A percentile compares a stretch with the other conserved stretches of the same genome.
phyloP scores from a whole-genome alignment of 2,329 filamentous ascomycete species.

The Neophaeococcomyces aloes region DNA sequence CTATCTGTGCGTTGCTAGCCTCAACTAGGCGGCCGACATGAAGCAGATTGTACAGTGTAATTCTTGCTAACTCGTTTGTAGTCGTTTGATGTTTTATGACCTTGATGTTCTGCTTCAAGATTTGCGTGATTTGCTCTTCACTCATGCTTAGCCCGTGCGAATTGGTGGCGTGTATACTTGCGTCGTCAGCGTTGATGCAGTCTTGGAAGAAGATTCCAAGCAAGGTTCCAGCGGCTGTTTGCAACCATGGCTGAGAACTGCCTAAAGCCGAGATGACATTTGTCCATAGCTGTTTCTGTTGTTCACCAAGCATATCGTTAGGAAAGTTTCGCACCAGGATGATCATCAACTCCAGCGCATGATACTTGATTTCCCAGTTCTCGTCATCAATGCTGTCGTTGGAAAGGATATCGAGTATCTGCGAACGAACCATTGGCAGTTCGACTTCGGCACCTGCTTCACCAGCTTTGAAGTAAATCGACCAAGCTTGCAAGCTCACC shows the following conservation, averaged over 20 bases:
- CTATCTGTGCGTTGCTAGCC: conserved; percentile 44
- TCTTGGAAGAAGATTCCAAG: conserved; percentile 70
- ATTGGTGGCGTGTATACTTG: conserved; percentile 52
- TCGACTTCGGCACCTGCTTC: conserved; percentile 49
- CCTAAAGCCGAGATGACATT: conserved; percentile 58
- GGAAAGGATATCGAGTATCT: conserved; percentile 9
- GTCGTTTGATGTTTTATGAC: conserved; percentile 54
- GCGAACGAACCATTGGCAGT: conserved; percentile 10
- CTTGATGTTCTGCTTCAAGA: conserved; percentile 47
- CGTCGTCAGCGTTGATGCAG: conserved; percentile 50
- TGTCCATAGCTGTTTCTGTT: conserved; percentile 58
- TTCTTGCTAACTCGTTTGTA: conserved; percentile 64
- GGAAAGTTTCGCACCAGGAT: conserved; percentile 60
- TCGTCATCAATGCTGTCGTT: conserved; percentile 32
- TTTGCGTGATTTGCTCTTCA: conserved; percentile 51
- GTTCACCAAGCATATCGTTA: conserved; percentile 49
- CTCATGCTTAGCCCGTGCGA: conserved; percentile 61
- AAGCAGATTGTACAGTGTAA: conserved; percentile 69
- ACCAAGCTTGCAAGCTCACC: conserved; percentile 69
- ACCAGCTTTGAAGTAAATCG: conserved; percentile 66
- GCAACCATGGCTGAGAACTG: conserved; percentile 63
- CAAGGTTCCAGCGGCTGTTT: conserved; percentile 63
- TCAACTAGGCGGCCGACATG: conserved; percentile 63
- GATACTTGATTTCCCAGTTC: conserved; percentile 61
- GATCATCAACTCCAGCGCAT: conserved; percentile 57